Evolutionary conservation across 768 basidiomycete genomes (phyloP).

Genomic region (Pulveroboletus sp.): DNA sequence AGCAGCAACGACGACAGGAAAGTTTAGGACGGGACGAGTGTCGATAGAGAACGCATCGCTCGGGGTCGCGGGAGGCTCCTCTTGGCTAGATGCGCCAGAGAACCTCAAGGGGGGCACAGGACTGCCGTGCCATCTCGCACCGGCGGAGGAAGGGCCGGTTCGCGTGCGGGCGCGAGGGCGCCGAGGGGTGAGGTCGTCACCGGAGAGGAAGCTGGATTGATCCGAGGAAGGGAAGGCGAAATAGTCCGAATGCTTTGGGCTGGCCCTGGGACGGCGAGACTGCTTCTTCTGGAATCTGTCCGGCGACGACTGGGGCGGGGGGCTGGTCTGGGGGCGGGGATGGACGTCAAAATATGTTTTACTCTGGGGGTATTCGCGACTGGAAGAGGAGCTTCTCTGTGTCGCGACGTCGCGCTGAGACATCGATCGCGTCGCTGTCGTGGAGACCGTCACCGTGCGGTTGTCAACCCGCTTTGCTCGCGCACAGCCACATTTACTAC

Average conservation of each 20-base stretch:
- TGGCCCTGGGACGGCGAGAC: constrained; percentile 24
- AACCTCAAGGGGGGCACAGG: constrained; percentile 52
- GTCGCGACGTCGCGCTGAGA: constrained; percentile 46
- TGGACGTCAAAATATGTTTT: constrained; percentile 47
- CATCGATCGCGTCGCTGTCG: constrained; percentile 29
- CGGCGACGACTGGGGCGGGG: constrained; percentile 28
- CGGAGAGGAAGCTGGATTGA: constrained; percentile 24
- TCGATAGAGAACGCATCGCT: constrained; percentile 38
- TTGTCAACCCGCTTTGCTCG: not conserved
- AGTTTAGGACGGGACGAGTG: constrained; percentile 36
- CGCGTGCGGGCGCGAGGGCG: constrained; percentile 50
- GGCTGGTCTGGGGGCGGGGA: constrained; percentile 38
- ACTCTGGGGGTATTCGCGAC: constrained; percentile 46
- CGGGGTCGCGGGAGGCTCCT: constrained; percentile 72
- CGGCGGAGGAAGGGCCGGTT: constrained; percentile 51
- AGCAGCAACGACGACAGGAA: constrained; percentile 69
- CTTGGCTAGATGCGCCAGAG: constrained; percentile 71
- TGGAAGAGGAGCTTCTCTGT: constrained; percentile 43
- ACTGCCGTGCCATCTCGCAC: constrained; percentile 40
- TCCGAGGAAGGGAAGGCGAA: constrained; percentile 29
- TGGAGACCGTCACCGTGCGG: constrained; percentile 14
- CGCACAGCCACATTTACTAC: constrained; percentile 8
- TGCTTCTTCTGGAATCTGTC: constrained; percentile 18
- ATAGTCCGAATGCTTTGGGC: constrained; percentile 25
- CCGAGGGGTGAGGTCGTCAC: constrained; percentile 33